Conservation (phyloP, 345 rosid species). For the Anastatica hierochuntica region DNA sequence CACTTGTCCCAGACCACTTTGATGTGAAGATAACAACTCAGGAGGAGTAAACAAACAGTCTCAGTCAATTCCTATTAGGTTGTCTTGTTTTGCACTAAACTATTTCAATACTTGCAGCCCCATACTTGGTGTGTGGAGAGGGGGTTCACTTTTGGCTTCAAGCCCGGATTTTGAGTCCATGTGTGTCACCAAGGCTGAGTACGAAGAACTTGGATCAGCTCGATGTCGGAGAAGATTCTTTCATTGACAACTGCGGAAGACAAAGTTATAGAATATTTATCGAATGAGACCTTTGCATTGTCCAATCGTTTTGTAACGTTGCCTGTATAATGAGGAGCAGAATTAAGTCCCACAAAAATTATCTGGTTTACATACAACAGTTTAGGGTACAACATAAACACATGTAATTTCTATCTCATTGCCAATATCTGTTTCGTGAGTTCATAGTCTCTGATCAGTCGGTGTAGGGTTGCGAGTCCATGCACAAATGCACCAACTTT, state of each 20-base stretch:
- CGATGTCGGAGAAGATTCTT: slow-evolving; percentile 79
- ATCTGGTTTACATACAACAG: background rate
- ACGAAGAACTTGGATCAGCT: slow-evolving; percentile 89
- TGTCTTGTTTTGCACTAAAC: background rate
- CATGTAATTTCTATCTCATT: background rate
- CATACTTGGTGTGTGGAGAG: slow-evolving; percentile 90
- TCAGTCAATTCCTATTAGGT: slow-evolving; percentile 2
- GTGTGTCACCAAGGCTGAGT: slow-evolving; percentile 92
- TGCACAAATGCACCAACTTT: slow-evolving; percentile 83
- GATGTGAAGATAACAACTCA: slow-evolving; percentile 73
- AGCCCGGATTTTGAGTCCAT: slow-evolving; percentile 81
- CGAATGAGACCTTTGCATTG: no score
- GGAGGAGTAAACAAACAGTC: slow-evolving; percentile 62
- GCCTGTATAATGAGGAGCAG: no score
- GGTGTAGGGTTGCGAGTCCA: slow-evolving; percentile 69
- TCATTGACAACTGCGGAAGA: slow-evolving; percentile 38
- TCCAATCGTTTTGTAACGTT: background rate
- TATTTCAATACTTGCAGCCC: slow-evolving; percentile 45
- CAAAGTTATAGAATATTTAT: no score
- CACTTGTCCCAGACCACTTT: slow-evolving; percentile 82
- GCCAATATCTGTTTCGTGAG: slow-evolving; percentile 12
- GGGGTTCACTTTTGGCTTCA: slow-evolving; percentile 90
- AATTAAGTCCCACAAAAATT: no score
- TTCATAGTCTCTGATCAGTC: slow-evolving; percentile 33
- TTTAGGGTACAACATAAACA: slow-evolving; percentile 15